These are phyloP conservation scores for Saxispiralis lemnorum DNA, from an alignment of 495 filamentous ascomycete genomes.

Conservation along the genomic window DNA sequence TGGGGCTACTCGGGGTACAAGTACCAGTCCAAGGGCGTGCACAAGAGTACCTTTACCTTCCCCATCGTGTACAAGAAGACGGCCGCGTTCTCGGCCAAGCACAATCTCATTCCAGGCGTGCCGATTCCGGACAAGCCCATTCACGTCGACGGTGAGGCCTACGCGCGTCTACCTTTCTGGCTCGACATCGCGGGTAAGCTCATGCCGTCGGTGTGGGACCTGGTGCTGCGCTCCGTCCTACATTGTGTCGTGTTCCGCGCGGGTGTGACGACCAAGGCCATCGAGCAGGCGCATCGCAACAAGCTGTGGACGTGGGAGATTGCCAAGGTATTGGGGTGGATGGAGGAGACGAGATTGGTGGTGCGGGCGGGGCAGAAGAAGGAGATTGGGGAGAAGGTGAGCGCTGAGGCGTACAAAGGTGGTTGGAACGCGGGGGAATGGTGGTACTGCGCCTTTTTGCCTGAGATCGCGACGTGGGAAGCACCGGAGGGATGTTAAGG, in stretches of 20 bases:
- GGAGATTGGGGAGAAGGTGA: conserved; percentile 12
- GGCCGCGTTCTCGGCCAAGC: conserved; percentile 2
- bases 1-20: conserved; percentile 33
- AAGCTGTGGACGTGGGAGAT: conserved; percentile 52
- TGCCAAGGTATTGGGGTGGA: conserved; percentile 48
- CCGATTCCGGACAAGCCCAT: conserved; percentile 15
- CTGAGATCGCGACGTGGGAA: conserved; percentile 5
- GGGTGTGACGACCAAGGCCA: conserved; percentile 33
- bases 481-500: background rate
- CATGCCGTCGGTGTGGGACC: conserved; percentile 45
- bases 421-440: conserved; percentile 38
- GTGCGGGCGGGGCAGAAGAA: conserved; percentile 15
- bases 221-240: conserved; percentile 39
- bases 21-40: conserved; percentile 1
- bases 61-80: conserved; percentile 13
- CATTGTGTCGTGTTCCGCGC: conserved; percentile 42
- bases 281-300: conserved; percentile 40
- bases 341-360: conserved; percentile 31
- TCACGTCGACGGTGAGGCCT: conserved; percentile 5
- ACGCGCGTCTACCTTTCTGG: conserved; percentile 54
- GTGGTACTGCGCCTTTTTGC: conserved; percentile 43
- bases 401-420: conserved; percentile 7
- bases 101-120: conserved; percentile 6
- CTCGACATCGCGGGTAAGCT: conserved; percentile 54
- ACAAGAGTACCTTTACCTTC: background rate